Evolutionary conservation across 257 asterid species (phyloP), one percentile per base, ranked within the genome.

Genomic region (Capsicum baccatum): DNA sequence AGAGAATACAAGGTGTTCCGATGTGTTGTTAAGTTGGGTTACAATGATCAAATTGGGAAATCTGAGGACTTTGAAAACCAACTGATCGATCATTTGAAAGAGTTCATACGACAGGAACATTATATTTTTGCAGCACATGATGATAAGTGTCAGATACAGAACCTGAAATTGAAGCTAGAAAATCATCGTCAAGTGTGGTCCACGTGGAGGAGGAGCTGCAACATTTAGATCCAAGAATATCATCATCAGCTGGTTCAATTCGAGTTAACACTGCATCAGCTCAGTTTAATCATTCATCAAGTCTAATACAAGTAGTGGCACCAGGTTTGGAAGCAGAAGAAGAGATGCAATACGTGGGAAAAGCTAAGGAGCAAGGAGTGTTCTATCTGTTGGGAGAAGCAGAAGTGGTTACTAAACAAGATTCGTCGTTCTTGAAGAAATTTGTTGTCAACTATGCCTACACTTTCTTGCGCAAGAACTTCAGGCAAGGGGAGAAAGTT

Each of bases 331-430:
- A 83, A 3, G 78, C 71, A 79, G 91, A 86, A 79, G 92, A 87
- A 60, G 93, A 90, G 83, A 76, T 88, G 50, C 88, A 52, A 84
- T 79, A 84, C 6, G 87, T 91, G 89, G 87, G 90, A 35, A 85
- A 26, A 6, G 92, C 94, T 2, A 66, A 50, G 90, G 92, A 87
- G 9, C 86, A 83, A 42, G 98, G 94, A 0, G 92, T 91, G 87
- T 91, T 87, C 73, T 94, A 94, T 78, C 76, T 94, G 44, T 60
- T 91, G 5, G 97, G 98, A 50, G 98, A 94, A 86, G 89, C 93
- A 4, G 95, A 92, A 70, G 97, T 94, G 80, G 91, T 91, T 57
- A 95, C 97, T 0, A 83, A 83, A 83, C 86, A 67, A 10, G 91
- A 93, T 17, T 88, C 97, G 7, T 88, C 95, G 0, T 9, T 89